Conservation (phyloP, 495 filamentous ascomycete genomes). For the Penicillium samsonianum region DNA sequence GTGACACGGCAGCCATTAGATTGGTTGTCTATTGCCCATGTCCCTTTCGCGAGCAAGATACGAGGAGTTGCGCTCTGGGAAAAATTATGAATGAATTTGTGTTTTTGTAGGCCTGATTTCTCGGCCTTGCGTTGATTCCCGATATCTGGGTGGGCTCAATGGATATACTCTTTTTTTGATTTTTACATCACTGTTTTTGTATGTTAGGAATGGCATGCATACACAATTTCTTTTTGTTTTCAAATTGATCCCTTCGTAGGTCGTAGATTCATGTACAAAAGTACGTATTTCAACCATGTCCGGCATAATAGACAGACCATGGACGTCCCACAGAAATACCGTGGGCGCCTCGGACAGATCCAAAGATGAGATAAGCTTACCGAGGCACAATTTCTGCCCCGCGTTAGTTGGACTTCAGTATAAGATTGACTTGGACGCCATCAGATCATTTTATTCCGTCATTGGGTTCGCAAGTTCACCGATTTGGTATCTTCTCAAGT, state of each 20-base stretch:
- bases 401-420: constrained; percentile 10
- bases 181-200: constrained; percentile 43
- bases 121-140: constrained; percentile 37
- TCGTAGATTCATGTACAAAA: not conserved
- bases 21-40: constrained; percentile 15
- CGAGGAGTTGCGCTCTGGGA: constrained; percentile 41
- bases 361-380: constrained; percentile 33
- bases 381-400: constrained; percentile 29
- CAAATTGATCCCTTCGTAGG: not conserved
- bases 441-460: constrained; percentile 8
- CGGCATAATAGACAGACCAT: not conserved
- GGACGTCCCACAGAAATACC: not conserved
- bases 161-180: constrained; percentile 49
- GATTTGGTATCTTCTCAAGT: not conserved
- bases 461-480: not conserved
- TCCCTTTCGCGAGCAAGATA: constrained; percentile 29
- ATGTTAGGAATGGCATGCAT: constrained; percentile 48
- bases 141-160: constrained; percentile 45
- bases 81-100: constrained; percentile 47
- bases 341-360: constrained; percentile 1
- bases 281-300: not conserved
- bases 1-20: not conserved
- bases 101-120: constrained; percentile 32
- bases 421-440: constrained; percentile 6
- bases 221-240: constrained; percentile 34